Evolutionary conservation across 768 basidiomycete genomes (phyloP).

Genomic region (Cystofilobasidium macerans): DNA sequence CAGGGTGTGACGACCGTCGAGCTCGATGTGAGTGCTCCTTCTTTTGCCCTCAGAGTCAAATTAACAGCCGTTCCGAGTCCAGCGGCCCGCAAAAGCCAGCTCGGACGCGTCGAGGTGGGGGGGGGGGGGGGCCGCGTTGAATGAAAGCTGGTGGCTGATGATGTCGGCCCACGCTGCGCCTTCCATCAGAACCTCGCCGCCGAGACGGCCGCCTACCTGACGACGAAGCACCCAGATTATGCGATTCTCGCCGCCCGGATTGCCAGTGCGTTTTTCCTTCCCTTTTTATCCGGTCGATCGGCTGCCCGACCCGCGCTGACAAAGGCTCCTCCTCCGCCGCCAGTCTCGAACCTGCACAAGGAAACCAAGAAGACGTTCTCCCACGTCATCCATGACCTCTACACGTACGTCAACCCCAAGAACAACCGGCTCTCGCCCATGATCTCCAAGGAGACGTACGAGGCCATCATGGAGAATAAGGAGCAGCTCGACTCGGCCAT

Average conservation of each 20-base stretch:
- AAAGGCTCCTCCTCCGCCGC: neutral
- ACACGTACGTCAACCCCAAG: conserved; percentile 93
- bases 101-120: neutral
- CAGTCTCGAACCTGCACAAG: conserved; percentile 93
- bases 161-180: conserved; percentile 7
- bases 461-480: conserved; percentile 67
- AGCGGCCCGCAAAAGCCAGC: neutral
- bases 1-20: conserved; percentile 94
- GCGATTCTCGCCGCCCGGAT: conserved; percentile 97
- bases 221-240: conserved; percentile 95
- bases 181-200: conserved; percentile 72
- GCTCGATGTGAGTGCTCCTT: conserved; percentile 60
- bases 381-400: conserved; percentile 78
- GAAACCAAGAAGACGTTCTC: conserved; percentile 98
- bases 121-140: no score
- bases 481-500: conserved; percentile 79
- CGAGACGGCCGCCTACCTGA: conserved; percentile 93
- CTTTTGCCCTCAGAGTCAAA: neutral
- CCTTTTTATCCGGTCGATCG: no score
- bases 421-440: conserved; percentile 74
- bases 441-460: conserved; percentile 81
- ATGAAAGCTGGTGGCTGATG: no score
- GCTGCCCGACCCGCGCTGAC: neutral
- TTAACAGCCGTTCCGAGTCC: no score
- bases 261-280: conserved; percentile 41